A percentile compares a stretch with the other conserved stretches of the same genome.
Evolutionary conservation across 495 filamentous ascomycete species (phyloP).

Genomic region (Penicillium tannophilum): DNA sequence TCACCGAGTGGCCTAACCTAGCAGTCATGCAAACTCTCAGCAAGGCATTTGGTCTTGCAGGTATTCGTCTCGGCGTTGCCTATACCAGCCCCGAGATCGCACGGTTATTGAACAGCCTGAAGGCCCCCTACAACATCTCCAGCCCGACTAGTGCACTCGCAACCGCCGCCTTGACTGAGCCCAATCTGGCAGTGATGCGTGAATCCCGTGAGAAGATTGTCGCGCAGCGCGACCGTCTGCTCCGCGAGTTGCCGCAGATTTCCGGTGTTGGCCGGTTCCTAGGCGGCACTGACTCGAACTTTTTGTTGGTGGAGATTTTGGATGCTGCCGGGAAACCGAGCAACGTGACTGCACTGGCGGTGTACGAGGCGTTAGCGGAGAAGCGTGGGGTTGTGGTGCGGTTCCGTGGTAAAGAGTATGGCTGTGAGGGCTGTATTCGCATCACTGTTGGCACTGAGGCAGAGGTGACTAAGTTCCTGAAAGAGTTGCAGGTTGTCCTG

Average conservation of each 20-base stretch:
- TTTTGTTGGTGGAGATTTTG: constrained; percentile 85
- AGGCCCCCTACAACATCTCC: constrained; percentile 94
- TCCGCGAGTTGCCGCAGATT: constrained; percentile 72
- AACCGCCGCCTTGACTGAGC: constrained; percentile 62
- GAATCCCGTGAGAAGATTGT: constrained; percentile 67
- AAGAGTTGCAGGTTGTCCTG: constrained; percentile 64
- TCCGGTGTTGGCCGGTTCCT: constrained; percentile 77
- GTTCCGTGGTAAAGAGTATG: constrained; percentile 89
- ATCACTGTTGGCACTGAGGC: constrained; percentile 90
- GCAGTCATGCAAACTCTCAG: constrained; percentile 97
- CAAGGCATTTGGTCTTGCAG: constrained; percentile 94
- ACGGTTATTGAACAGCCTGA: constrained; percentile 80
- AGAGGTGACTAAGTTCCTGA: constrained; percentile 78
- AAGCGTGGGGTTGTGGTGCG: constrained; percentile 86
- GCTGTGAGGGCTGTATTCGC: constrained; percentile 83
- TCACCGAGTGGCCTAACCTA: constrained; percentile 89
- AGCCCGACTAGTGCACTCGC: constrained; percentile 84
- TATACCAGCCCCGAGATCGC: constrained; percentile 71
- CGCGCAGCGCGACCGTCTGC: constrained; percentile 72
- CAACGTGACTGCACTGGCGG: constrained; percentile 72
- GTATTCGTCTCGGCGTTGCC: constrained; percentile 77
- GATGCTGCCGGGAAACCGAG: constrained; percentile 69
- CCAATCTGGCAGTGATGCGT: constrained; percentile 71
- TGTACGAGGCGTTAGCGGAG: constrained; percentile 86
- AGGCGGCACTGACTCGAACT: constrained; percentile 83